These are phyloP conservation scores for Myxozyma neglecta DNA, from an alignment of 805 yeast genomes.

Conservation along the genomic window DNA sequence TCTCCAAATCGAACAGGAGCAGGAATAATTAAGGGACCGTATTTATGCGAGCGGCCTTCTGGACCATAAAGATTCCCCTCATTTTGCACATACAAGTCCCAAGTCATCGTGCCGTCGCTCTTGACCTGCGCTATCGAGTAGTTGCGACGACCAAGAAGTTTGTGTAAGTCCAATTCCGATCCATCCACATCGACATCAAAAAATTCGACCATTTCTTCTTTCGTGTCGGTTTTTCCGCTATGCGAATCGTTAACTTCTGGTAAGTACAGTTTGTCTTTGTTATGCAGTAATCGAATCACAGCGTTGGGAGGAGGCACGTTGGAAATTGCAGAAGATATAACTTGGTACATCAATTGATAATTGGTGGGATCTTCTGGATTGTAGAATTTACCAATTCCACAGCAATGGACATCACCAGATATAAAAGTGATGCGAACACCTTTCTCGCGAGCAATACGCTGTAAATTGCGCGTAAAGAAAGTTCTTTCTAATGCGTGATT, in stretches of 20 bases:
- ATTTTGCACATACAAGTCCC: conserved; percentile 30
- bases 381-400: conserved; percentile 77
- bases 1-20: not conserved
- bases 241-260: conserved; percentile 15
- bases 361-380: conserved; percentile 56
- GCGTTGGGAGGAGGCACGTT: conserved; percentile 92
- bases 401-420: conserved; percentile 91
- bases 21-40: conserved; percentile 28
- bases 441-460: conserved; percentile 61
- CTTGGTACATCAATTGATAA: conserved; percentile 53
- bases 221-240: conserved; percentile 18
- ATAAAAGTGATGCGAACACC: conserved; percentile 79
- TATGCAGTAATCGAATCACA: conserved; percentile 71
- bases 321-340: conserved; percentile 85
- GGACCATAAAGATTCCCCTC: conserved; percentile 7
- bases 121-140: conserved; percentile 20
- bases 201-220: conserved; percentile 32
- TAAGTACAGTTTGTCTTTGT: conserved; percentile 63
- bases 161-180: conserved; percentile 14
- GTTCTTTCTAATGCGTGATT: conserved; percentile 88
- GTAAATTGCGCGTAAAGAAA: conserved; percentile 57
- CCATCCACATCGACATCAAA: conserved; percentile 33
- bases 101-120: conserved; percentile 20
- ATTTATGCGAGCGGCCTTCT: conserved; percentile 19
- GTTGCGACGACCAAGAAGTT: conserved; percentile 25